Evolutionary conservation across 192 early-diverging fungal genomes (phyloP), one percentile per base, ranked within the genome.

Genomic region (Coemansia sp.): DNA sequence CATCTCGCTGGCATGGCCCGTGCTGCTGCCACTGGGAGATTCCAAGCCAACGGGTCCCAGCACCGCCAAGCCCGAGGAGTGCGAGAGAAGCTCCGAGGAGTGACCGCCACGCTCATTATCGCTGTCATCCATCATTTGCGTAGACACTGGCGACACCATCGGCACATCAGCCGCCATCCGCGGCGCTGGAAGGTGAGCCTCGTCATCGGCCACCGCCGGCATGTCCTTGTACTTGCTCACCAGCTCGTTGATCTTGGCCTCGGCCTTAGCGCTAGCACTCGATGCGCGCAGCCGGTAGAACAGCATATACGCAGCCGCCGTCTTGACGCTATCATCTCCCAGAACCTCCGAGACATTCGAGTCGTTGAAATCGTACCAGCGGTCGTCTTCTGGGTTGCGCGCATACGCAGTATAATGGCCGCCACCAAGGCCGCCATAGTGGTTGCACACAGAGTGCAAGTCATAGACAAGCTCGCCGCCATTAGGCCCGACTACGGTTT

Each of bases 361-460:
- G 72, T 95, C 92, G 73, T 95, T 89, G 65, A 92, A 92, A 66
- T 93, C 87, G 74, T 93, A 94, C 93, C 93, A 93, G 38, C 84
- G 29, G 42, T 65, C 70, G 65, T 91, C 87, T 40, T 88, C 66
- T 19, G 80, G 70, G 62, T 89, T 92, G 65, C 86, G 85, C 19
- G 90, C 91, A 73, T 91, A 92, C 0, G 92, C 91, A 25, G 93
- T 95, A 61, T 94, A 94, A 69, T 94, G 93, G 29, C 93, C 93
- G 49, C 92, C 93, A 41, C 90, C 91, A 64, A 93, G 71, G 7
- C 91, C 90, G 43, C 93, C 93, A 82, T 83, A 94, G 59, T 94
- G 92, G 68, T 94, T 93, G 64, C 89, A 92, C 6, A 94, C 89
- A 12, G 87, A 88, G 65, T 86, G 88, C 60, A 94, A 77, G 66